phyloP scores from a whole-genome alignment of 331 rosid genomes.

The Stylosanthes scabra region DNA sequence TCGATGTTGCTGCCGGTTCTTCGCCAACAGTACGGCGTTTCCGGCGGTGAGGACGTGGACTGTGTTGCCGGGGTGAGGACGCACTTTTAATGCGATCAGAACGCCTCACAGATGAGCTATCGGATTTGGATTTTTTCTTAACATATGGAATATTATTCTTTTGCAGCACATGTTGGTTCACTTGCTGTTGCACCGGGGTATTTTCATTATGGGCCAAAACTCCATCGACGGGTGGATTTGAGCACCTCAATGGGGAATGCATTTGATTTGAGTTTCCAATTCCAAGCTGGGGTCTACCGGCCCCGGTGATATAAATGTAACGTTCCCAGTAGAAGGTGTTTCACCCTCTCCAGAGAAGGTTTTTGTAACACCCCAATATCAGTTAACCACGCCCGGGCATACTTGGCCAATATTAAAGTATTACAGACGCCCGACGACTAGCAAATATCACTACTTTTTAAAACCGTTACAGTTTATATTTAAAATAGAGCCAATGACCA shows the following conservation, averaged over 20 bases:
- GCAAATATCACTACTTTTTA: too few relatives aligned
- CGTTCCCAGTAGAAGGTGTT: slow-evolving; percentile 8
- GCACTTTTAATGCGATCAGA: slow-evolving; percentile 56
- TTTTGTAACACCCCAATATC: too few relatives aligned
- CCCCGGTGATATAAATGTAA: neutral
- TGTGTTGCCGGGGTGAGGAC: too few relatives aligned
- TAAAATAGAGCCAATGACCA: too few relatives aligned
- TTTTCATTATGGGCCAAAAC: neutral
- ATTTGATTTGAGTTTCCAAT: slow-evolving; percentile 1
- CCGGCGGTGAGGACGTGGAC: too few relatives aligned
- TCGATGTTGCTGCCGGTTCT: too few relatives aligned
- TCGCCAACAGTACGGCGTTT: too few relatives aligned
- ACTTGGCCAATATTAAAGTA: too few relatives aligned
- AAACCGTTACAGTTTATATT: too few relatives aligned
- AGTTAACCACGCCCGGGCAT: too few relatives aligned
- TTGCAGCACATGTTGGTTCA: slow-evolving; percentile 16
- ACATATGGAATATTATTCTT: slow-evolving; percentile 30
- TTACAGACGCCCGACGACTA: too few relatives aligned
- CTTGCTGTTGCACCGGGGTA: slow-evolving; percentile 11
- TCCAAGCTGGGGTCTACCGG: slow-evolving; percentile 2
- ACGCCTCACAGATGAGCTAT: slow-evolving; percentile 48
- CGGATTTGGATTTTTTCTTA: slow-evolving; percentile 31
- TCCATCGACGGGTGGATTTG: neutral
- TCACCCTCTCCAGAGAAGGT: slow-evolving; percentile 33
- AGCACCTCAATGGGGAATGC: neutral